Percentiles rank a stretch among this genome's conserved stretches.
These are phyloP conservation scores for Xylaria sp. DNA, from an alignment of 2,329 filamentous ascomycete genomes.

Conservation along the genomic window DNA sequence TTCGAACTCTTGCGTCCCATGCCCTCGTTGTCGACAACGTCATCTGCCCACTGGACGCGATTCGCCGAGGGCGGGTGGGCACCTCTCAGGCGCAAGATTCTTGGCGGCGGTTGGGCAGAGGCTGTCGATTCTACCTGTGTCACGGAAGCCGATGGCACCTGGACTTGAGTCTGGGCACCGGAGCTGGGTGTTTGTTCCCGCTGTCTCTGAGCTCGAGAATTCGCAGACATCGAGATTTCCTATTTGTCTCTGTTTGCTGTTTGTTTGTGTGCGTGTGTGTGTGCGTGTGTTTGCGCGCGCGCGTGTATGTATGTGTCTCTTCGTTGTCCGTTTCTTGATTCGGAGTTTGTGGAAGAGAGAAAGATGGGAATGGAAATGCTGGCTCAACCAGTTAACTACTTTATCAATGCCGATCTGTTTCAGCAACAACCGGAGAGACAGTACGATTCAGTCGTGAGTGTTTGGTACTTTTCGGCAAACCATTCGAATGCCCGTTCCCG, in stretches of 20 bases:
- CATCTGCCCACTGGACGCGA: slow-evolving; percentile 90
- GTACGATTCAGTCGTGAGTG: not conserved
- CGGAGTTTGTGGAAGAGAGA: too few species aligned
- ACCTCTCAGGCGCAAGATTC: slow-evolving; percentile 64
- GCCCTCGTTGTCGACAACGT: slow-evolving; percentile 94
- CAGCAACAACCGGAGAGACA: not conserved
- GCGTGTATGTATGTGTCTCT: not conserved
- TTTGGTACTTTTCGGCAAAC: not conserved
- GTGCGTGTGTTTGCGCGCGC: not conserved
- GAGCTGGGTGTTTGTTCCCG: slow-evolving; percentile 18
- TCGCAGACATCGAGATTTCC: slow-evolving; percentile 24
- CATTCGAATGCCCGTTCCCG: not conserved
- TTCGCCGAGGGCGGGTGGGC: slow-evolving; percentile 59
- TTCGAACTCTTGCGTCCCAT: slow-evolving; percentile 95
- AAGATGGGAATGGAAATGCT: not conserved
- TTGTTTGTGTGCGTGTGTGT: not conserved
- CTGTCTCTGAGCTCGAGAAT: slow-evolving; percentile 16
- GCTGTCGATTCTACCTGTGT: slow-evolving; percentile 43
- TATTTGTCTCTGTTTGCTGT: not conserved
- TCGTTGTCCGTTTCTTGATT: not conserved
- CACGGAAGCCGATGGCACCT: slow-evolving; percentile 37
- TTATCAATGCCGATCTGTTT: not conserved
- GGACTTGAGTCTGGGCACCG: slow-evolving; percentile 29
- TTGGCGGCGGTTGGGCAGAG: slow-evolving; percentile 39
- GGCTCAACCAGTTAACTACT: not conserved